These are phyloP conservation scores for Helicocarpus griseus DNA, from an alignment of 2,329 filamentous ascomycete species.

Conservation along the genomic window DNA sequence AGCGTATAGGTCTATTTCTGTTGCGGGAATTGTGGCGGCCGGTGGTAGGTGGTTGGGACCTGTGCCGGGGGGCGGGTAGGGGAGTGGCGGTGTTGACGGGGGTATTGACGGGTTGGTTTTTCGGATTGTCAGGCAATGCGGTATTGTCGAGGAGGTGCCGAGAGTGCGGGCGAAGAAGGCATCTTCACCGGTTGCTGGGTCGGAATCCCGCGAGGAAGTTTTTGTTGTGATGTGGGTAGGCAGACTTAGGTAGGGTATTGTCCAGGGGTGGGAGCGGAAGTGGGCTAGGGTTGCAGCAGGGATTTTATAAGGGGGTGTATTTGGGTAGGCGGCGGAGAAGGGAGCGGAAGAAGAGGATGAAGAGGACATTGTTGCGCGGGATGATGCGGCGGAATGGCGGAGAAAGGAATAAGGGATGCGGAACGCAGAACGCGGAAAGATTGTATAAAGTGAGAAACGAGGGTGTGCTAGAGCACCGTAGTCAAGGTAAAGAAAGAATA, in stretches of 20 bases:
- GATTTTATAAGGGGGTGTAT: constrained; percentile 3
- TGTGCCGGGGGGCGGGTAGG: constrained; percentile 14
- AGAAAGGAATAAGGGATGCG: too few species aligned
- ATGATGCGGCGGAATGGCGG: neutral
- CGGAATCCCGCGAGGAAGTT: constrained; percentile 31
- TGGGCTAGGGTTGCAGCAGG: constrained; percentile 11
- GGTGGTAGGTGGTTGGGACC: neutral
- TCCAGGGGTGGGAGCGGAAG: constrained; percentile 21
- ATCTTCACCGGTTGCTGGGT: constrained; percentile 33
- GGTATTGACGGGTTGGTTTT: constrained; percentile 11
- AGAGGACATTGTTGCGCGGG: neutral
- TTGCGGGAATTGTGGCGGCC: constrained; percentile 6
- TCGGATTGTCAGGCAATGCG: constrained; percentile 31
- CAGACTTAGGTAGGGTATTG: constrained; percentile 22
- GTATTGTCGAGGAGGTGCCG: constrained; percentile 30
- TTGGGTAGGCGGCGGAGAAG: neutral
- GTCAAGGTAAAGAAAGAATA: too few species aligned
- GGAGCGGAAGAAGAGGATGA: neutral
- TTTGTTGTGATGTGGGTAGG: constrained; percentile 28
- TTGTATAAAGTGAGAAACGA: too few species aligned
- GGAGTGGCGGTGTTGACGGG: constrained; percentile 14
- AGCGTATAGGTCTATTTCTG: constrained; percentile 23
- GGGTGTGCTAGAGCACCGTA: too few species aligned
- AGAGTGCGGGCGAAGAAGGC: constrained; percentile 33
- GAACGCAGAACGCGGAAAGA: too few species aligned